phyloP scores from a whole-genome alignment of 257 asterid genomes.

The Sherardia arvensis region DNA sequence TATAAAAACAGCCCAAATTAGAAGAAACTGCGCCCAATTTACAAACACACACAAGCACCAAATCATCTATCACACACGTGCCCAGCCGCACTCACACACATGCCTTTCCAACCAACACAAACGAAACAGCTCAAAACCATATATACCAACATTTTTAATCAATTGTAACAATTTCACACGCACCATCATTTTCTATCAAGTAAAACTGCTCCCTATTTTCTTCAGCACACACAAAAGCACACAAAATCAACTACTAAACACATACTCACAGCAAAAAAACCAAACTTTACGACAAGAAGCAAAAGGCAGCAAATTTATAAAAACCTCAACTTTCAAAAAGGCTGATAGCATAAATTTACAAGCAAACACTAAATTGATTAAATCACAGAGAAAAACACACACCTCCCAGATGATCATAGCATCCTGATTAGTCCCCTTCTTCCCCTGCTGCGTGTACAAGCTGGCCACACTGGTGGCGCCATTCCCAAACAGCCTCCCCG shows the following conservation, averaged over 20 bases:
- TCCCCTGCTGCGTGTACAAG: slow-evolving; percentile 90
- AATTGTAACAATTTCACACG: too few species aligned
- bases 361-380: too few species aligned
- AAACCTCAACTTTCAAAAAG: background rate
- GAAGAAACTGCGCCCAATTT: too few species aligned
- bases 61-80: background rate
- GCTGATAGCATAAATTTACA: background rate
- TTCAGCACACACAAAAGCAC: background rate
- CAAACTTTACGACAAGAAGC: background rate
- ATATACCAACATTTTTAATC: too few species aligned
- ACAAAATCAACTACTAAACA: background rate
- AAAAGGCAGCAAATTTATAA: background rate
- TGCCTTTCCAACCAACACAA: background rate
- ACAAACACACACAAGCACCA: background rate
- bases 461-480: slow-evolving; percentile 60
- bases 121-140: background rate
- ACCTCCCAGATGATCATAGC: slow-evolving; percentile 99
- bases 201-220: background rate
- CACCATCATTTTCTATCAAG: background rate
- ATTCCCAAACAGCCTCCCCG: slow-evolving; percentile 66
- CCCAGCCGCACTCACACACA: background rate
- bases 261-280: background rate
- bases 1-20: too few species aligned
- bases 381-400: slow-evolving; percentile 19
- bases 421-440: slow-evolving; percentile 93